These are phyloP conservation scores for Podospora pseudopauciseta DNA, from an alignment of 495 filamentous ascomycete genomes.

Conservation along the genomic window DNA sequence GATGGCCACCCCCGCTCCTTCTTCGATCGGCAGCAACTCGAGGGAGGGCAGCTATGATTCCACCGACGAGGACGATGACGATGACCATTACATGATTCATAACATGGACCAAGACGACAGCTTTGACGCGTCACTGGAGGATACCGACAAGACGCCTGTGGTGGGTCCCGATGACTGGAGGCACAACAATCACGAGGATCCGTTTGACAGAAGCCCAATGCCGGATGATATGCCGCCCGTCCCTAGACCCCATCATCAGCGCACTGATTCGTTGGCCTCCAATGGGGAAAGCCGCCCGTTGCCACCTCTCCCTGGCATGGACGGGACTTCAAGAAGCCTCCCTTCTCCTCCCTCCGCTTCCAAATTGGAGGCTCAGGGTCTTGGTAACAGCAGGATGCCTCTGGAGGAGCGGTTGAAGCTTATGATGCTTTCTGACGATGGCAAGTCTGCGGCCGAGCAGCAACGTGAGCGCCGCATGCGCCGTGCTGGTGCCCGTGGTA, in stretches of 20 bases:
- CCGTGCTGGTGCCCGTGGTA: constrained; percentile 48
- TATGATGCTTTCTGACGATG: constrained; percentile 72
- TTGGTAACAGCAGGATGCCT: constrained; percentile 66
- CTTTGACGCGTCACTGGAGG: constrained; percentile 90
- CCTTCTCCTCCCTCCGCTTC: constrained; percentile 65
- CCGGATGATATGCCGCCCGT: constrained; percentile 42
- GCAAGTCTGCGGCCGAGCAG: constrained; percentile 50
- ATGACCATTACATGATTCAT: constrained; percentile 63
- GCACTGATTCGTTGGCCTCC: constrained; percentile 64
- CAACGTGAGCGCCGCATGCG: constrained; percentile 62
- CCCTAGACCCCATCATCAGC: constrained; percentile 44
- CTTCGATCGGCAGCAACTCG: constrained; percentile 81
- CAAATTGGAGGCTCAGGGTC: constrained; percentile 68
- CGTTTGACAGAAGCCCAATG: constrained; percentile 67
- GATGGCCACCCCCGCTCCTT: constrained; percentile 92
- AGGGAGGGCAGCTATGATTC: constrained; percentile 90
- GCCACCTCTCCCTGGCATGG: constrained; percentile 63
- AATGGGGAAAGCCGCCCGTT: constrained; percentile 71
- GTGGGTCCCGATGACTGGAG: constrained; percentile 95
- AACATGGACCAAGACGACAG: constrained; percentile 75
- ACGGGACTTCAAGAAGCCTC: constrained; percentile 46
- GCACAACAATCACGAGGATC: constrained; percentile 67
- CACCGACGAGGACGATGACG: constrained; percentile 64
- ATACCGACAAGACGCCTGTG: constrained; percentile 94
- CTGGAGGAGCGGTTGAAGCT: constrained; percentile 76